Evolutionary conservation across 164 flowering plant species (phyloP), one percentile per base, ranked within the genome.

Genomic region (Chimonanthus salicifolius): DNA sequence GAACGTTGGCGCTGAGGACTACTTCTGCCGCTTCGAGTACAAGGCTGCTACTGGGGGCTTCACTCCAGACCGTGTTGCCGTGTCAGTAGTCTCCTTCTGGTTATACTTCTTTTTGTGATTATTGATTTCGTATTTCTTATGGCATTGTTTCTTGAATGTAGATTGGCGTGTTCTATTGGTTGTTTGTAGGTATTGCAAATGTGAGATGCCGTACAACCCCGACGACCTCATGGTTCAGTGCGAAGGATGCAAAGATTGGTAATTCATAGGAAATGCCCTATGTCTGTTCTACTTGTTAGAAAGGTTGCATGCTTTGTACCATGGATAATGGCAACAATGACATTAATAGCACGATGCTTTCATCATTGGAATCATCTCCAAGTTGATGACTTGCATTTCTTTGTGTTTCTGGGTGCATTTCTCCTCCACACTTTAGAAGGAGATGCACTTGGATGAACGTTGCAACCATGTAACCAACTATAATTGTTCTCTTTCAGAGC

Each of bases 61-160:
- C 79, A 84, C 80, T 0, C 91, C 91, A 4, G 91, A 88, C 78
- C 76, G 89, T 9, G 89, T 88, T 62, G 91, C 89, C 65, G 91
- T 88, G 91, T 88, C 80, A 83, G 90, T 82, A 18, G 45, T 20
- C 21, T 11, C 62, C 51, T 21, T 49, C 21, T 50, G 16, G 10
- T 47, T 44, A 8, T 66, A 44, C 43, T 66, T 45, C 16, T 2
- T 11, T 11, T 68, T 18, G n/a, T 20, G 8, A 9, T 13, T 65
- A 4, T 43, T 65, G 45, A 13, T 6, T 48, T 47, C 70, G 15
- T 68, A 11, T 63, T 33, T 21, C 16, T 54, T 54, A 51, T 9
- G n/a, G 3, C 60, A 54, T 54, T 54, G 60, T 10, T 54, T 54
- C 33, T 54, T 54, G 4, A 54, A 11, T 54, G 60, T 54, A 54